A percentile compares a stretch with the other conserved stretches of the same genome.
These are phyloP conservation scores for Boletus pseudopeckii DNA, from an alignment of 768 basidiomycete genomes.

Conservation along the genomic window DNA sequence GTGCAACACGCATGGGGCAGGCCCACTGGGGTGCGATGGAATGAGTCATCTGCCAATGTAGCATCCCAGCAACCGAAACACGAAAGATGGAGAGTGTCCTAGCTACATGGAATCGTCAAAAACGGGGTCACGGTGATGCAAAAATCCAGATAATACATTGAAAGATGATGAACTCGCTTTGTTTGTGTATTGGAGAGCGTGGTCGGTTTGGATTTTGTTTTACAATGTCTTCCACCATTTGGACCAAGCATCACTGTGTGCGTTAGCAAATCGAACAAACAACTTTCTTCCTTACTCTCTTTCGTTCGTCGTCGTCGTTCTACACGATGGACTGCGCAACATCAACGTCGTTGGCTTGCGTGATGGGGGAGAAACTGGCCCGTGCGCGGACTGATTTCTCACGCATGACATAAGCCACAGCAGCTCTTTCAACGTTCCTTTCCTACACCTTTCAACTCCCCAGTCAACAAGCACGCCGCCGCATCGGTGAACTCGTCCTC, in stretches of 20 bases:
- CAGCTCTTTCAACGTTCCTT: constrained; percentile 37
- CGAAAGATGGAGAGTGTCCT: background rate
- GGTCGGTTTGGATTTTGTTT: constrained; percentile 58
- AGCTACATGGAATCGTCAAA: background rate
- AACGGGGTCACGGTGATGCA: background rate
- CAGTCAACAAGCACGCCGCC: constrained; percentile 22
- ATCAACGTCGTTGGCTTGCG: constrained; percentile 20
- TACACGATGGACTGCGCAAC: constrained; percentile 19
- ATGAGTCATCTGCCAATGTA: no score
- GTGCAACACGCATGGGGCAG: background rate
- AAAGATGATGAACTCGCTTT: constrained; percentile 23
- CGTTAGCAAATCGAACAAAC: constrained; percentile 56
- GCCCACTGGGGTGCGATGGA: no score
- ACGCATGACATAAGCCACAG: constrained; percentile 55
- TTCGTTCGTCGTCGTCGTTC: constrained; percentile 31
- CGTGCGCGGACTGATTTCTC: constrained; percentile 50
- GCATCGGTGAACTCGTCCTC: constrained; percentile 8
- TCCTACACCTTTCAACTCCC: constrained; percentile 29
- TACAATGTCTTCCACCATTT: constrained; percentile 74
- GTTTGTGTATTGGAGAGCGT: constrained; percentile 42
- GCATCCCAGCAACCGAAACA: background rate
- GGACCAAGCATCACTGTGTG: constrained; percentile 57
- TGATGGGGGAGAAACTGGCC: constrained; percentile 40
- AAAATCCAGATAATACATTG: background rate
- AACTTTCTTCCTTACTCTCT: constrained; percentile 33